Evolutionary conservation across 345 rosid genomes (phyloP), one percentile per base, ranked within the genome.

Genomic region (Linum lewisii): DNA sequence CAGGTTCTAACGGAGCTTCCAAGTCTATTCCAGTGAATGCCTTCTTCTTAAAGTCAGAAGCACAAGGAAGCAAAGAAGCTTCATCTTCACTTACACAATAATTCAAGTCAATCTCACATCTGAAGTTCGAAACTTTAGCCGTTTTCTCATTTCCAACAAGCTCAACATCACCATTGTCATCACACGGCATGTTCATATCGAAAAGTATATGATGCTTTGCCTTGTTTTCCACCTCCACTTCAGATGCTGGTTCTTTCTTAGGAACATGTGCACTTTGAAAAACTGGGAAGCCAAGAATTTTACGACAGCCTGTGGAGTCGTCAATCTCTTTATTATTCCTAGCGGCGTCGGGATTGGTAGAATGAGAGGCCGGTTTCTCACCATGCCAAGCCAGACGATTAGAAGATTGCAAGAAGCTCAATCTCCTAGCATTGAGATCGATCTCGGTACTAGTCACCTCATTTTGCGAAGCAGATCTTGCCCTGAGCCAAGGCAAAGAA

Each of bases 121-220:
- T 77, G 69, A 60, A 54, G 70, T 70, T 64, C 54, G 70, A 60
- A 18, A 65, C 66, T 62, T 69, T 82, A 20, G 60, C 44, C 59
- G 69, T 75, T 24, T 65, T 68, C 76, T 67, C 75, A 60, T 75
- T 78, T 61, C 76, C 78, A 21, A 64, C n/a, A 21, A 61, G 63
- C 22, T 34, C 16, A 22, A 56, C 60, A 70, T 82, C 85, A 20
- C 23, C 78, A 47, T 69, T 72, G 69, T 42, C 47, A 69, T 84
- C 89, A 66, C 79, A 86, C 51, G 98, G 98, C 73, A 83, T 68
- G 81, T 88, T 92, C 54, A 86, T 92, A 77, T 88, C 94, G 51
- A 88, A 64, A 25, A 77, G 57, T 69, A 75, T 66, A 63, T 23
- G 71, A 63, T 23, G 71, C 73, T 67, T 81, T 75, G 63, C 68